Percentiles rank a stretch among this genome's conserved stretches.
phyloP scores from a whole-genome alignment of 768 basidiomycete genomes.

The Lentinula edodes region DNA sequence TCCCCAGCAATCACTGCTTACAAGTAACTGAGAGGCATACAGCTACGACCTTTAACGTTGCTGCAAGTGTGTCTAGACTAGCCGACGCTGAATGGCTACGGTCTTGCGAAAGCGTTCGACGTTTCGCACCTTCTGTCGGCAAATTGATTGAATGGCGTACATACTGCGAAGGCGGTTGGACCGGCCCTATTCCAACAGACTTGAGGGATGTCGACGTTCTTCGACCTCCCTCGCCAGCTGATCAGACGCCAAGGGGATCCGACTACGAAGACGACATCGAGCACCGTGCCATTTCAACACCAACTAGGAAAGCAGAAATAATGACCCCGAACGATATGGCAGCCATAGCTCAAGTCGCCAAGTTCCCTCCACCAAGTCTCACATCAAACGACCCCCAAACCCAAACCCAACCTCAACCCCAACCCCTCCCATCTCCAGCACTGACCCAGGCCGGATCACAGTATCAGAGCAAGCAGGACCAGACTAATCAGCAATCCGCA shows the following conservation, averaged over 20 bases:
- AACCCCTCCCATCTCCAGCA: not conserved
- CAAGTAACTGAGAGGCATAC: conserved; percentile 58
- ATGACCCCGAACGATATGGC: not conserved
- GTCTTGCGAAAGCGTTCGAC: conserved; percentile 65
- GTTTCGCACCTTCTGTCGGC: conserved; percentile 61
- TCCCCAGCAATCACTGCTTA: conserved; percentile 59
- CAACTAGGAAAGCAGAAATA: not conserved
- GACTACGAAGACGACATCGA: not conserved
- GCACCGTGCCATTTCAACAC: not conserved
- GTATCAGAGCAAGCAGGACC: conserved; percentile 10
- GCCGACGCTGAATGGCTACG: conserved; percentile 78
- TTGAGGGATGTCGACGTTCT: conserved; percentile 26
- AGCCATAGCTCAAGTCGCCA: not conserved
- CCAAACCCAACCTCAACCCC: not conserved
- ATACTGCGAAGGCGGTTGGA: conserved; percentile 74
- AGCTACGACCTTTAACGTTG: conserved; percentile 52
- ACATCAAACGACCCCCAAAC: not conserved
- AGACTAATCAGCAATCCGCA: conserved; percentile 6
- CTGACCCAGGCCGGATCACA: not conserved
- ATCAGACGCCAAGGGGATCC: not conserved
- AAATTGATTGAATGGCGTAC: conserved; percentile 68
- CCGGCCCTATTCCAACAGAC: conserved; percentile 41
- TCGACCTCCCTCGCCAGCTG: conserved; percentile 1
- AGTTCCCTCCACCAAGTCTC: not conserved
- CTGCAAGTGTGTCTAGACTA: conserved; percentile 61